Evolutionary conservation across 352 stramenopile genomes (phyloP), one percentile per base, ranked within the genome.

Genomic region (Phytophthora hybrid): DNA sequence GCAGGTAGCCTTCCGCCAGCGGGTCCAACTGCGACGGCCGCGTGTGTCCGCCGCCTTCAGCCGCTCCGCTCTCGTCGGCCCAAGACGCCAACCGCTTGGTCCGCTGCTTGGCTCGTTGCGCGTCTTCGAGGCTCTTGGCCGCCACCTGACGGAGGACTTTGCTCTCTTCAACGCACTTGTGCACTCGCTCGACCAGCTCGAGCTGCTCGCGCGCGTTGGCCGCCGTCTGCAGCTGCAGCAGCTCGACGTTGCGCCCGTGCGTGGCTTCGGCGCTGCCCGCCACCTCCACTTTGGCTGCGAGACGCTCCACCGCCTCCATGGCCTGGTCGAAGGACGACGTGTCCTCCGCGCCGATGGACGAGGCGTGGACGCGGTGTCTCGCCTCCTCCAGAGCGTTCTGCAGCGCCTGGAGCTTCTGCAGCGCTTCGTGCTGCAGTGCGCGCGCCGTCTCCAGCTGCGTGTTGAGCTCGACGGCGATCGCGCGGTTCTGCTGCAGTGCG

Each of bases 1-100:
- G 76, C 37, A 95, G 68, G 57, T 95, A 95, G 4, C 88, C 87
- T 63, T 94, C 85, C 0, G 78, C 87, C 5, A 95, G 63, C 5
- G 88, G 79, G 21, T 93, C 87, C 51, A 95, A 66, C 26, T 94
- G 85, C 2, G 88, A 93, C 1, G 78, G 74, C 49, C 73, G 46
- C 2, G 59, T 41, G 44, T 49, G 84, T 13, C 10, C 63, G 32
- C 39, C 10, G 34, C 23, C 23, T 46, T 57, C 63, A 13, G 6
- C 60, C 18, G 32, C 18, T 5, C 44, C 23, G 4, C 55, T 39
- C 9, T 73, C 69, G 9, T 81, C 65, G 13, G 76, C 87, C 88
- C 88, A 94, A 8, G 85, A 90, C 39, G 82, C 82, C 3, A 94
- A 49, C 4, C 83, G 80, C 9, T 71, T 77, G 4, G 82, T 75